These are phyloP conservation scores for Fusarium tanahbumbuense DNA, from an alignment of 2,329 filamentous ascomycete species.

Conservation along the genomic window DNA sequence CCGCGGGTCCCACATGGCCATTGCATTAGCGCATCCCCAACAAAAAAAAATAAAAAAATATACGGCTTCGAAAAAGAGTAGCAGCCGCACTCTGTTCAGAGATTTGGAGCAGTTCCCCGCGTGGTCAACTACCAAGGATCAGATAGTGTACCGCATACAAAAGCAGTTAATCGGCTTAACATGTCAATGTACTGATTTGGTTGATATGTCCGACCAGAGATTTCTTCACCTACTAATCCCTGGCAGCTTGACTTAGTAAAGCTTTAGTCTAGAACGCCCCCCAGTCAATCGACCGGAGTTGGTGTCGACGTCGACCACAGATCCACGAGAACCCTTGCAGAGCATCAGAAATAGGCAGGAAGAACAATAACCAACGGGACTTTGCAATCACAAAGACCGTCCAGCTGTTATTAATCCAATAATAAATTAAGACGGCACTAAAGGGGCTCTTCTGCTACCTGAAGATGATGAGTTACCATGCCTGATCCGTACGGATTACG, in stretches of 20 bases:
- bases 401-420: neutral
- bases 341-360: constrained; percentile 32
- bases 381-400: constrained; percentile 6
- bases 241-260: constrained; percentile 11
- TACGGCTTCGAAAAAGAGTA: constrained; percentile 20
- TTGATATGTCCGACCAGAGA: neutral
- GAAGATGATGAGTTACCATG: constrained; percentile 1
- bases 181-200: constrained; percentile 1
- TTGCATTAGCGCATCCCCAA: constrained; percentile 48
- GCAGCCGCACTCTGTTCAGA: constrained; percentile 33
- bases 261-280: constrained; percentile 17
- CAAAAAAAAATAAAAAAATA: constrained; percentile 43
- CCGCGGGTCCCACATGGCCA: constrained; percentile 35
- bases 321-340: constrained; percentile 30
- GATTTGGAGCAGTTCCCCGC: constrained; percentile 36
- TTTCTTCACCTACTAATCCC: constrained; percentile 9
- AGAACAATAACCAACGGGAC: constrained; percentile 4
- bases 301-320: constrained; percentile 36
- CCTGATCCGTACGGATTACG: neutral
- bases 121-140: constrained; percentile 2
- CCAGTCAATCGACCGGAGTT: constrained; percentile 23
- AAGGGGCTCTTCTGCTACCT: constrained; percentile 3
- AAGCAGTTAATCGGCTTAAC: neutral
- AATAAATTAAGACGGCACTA: neutral
- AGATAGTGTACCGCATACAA: neutral